These are phyloP conservation scores for Grosmannia penicillata DNA, from an alignment of 2,329 filamentous ascomycete species.

Conservation along the genomic window DNA sequence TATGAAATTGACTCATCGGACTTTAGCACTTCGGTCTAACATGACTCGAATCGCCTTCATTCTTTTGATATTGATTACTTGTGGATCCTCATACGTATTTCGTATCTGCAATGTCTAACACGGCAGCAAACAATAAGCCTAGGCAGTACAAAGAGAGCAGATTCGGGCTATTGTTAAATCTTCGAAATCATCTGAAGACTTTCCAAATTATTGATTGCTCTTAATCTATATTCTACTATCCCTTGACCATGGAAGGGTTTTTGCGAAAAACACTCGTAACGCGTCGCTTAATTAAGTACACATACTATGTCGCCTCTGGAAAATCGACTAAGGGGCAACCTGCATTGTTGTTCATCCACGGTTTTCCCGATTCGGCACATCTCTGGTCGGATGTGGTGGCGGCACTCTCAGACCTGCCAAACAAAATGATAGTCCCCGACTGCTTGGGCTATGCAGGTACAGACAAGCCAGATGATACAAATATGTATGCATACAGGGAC, in stretches of 20 bases:
- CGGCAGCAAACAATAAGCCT: no score
- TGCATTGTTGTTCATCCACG: conserved; percentile 28
- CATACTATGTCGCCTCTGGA: conserved; percentile 20
- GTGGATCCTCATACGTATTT: no score
- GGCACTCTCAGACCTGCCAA: conserved; percentile 14
- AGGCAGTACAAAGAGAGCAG: no score
- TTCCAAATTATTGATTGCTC: not conserved
- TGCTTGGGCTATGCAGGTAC: conserved; percentile 23
- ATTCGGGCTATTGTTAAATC: no score
- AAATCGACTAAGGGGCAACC: conserved; percentile 7
- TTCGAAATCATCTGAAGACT: not conserved
- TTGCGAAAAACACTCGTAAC: conserved; percentile 16
- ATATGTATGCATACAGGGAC: conserved; percentile 20
- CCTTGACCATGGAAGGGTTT: conserved; percentile 12
- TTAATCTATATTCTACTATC: not conserved
- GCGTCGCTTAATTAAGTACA: conserved; percentile 21
- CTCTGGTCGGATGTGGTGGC: conserved; percentile 26
- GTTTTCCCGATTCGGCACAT: conserved; percentile 30
- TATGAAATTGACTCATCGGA: no score
- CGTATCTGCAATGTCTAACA: no score
- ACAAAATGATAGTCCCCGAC: conserved; percentile 23
- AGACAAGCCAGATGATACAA: conserved; percentile 23
- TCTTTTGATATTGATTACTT: no score
- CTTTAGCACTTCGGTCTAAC: no score
- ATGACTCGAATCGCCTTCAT: no score